phyloP scores from a whole-genome alignment of 1,284 basidiomycete species.

The Stereum hirsutum region DNA sequence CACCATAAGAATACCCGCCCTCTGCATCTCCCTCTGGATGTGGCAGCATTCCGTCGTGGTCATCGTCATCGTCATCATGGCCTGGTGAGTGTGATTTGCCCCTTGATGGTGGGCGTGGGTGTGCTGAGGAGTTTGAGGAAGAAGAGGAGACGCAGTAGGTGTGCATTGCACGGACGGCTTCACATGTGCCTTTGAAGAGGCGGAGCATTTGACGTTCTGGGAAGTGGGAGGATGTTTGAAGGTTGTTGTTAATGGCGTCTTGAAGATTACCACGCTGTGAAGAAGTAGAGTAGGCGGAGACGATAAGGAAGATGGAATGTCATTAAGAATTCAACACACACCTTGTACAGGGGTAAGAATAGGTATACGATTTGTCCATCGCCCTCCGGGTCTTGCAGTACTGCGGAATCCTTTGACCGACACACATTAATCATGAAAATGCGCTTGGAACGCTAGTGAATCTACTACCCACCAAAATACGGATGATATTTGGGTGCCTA shows the following conservation, averaged over 20 bases:
- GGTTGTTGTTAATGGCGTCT: constrained; percentile 86
- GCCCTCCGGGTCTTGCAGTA: constrained; percentile 87
- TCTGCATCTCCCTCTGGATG: constrained; percentile 65
- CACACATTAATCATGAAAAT: constrained; percentile 8
- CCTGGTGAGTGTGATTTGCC: constrained; percentile 7
- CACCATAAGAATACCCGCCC: constrained; percentile 59
- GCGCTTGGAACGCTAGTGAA: no score
- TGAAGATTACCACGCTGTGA: constrained; percentile 83
- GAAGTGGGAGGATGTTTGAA: constrained; percentile 77
- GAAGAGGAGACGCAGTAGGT: constrained; percentile 51
- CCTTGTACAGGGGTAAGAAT: constrained; percentile 86
- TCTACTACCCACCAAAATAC: constrained; percentile 56
- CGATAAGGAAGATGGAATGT: no score
- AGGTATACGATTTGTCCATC: constrained; percentile 93
- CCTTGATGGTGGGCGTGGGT: constrained; percentile 18
- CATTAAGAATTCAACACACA: no score
- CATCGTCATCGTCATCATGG: constrained; percentile 30
- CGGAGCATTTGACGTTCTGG: constrained; percentile 84
- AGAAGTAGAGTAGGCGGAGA: background rate
- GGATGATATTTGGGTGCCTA: constrained; percentile 85
- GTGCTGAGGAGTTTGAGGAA: constrained; percentile 21
- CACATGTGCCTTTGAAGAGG: constrained; percentile 90
- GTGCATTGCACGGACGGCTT: constrained; percentile 92
- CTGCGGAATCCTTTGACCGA: constrained; percentile 74
- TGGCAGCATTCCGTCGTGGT: constrained; percentile 56